Evolutionary conservation across 2,329 filamentous ascomycete genomes (phyloP).

Genomic region (Orbilia javanica): DNA sequence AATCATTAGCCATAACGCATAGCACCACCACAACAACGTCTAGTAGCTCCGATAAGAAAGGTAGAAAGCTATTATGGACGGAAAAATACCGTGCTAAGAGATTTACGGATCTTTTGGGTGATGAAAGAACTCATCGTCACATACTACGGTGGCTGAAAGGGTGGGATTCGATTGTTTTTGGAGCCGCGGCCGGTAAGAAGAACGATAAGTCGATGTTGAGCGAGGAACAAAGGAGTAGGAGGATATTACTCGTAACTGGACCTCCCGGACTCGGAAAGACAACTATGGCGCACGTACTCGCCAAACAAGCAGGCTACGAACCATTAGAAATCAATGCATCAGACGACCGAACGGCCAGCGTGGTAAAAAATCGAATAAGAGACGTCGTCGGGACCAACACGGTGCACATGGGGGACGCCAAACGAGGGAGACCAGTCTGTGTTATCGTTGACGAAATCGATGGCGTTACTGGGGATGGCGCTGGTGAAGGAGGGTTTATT

Average conservation of each 20-base stretch:
- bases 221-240: slow-evolving; percentile 82
- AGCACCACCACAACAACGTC: slow-evolving; percentile 13
- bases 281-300: slow-evolving; percentile 94
- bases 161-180: slow-evolving; percentile 95
- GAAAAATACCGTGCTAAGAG: slow-evolving; percentile 95
- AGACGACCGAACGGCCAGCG: slow-evolving; percentile 88
- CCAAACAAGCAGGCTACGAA: slow-evolving; percentile 93
- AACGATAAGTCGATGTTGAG: slow-evolving; percentile 69
- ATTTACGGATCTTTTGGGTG: slow-evolving; percentile 93
- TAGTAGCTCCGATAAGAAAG: slow-evolving; percentile 53
- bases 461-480: slow-evolving; percentile 78
- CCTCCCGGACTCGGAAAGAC: slow-evolving; percentile 96
- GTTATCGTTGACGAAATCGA: slow-evolving; percentile 97
- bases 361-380: slow-evolving; percentile 90
- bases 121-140: slow-evolving; percentile 90
- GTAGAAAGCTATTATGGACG: slow-evolving; percentile 80
- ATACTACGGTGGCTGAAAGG: slow-evolving; percentile 93
- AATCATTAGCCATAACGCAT: slow-evolving; percentile 64
- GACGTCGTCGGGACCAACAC: slow-evolving; percentile 95
- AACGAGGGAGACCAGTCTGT: slow-evolving; percentile 86
- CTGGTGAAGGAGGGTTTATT: slow-evolving; percentile 91
- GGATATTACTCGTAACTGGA: slow-evolving; percentile 89
- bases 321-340: slow-evolving; percentile 98
- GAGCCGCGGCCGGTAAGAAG: slow-evolving; percentile 69
- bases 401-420: slow-evolving; percentile 78